phyloP scores from a whole-genome alignment of 2,329 filamentous ascomycete genomes.

The Xylogone sp. region DNA sequence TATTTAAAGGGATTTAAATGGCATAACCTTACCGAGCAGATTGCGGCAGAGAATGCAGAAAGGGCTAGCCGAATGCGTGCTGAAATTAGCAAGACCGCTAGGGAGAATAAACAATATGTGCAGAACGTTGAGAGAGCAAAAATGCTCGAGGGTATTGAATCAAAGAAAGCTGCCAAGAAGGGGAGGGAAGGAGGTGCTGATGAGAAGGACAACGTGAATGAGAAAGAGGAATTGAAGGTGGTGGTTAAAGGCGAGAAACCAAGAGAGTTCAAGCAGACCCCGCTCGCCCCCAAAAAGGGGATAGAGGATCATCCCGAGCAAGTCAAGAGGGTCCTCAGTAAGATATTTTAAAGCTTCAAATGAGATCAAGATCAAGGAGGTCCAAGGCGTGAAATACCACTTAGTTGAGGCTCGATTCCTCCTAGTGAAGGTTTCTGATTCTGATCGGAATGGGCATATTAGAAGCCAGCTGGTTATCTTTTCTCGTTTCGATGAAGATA shows the following conservation, averaged over 20 bases:
- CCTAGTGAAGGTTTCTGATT: no score
- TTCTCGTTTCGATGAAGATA: no score
- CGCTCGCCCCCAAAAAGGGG: conserved; percentile 47
- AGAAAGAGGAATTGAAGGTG: conserved; percentile 17
- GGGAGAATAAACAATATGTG: conserved; percentile 79
- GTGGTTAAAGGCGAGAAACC: conserved; percentile 27
- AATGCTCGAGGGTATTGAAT: conserved; percentile 71
- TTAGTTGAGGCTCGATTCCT: no score
- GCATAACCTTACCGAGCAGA: conserved; percentile 70
- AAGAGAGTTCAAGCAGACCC: conserved; percentile 64
- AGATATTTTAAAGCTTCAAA: conserved; percentile 51
- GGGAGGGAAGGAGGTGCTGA: conserved; percentile 28
- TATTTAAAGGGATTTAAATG: conserved; percentile 86
- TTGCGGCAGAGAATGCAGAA: conserved; percentile 78
- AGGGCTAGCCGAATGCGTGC: conserved; percentile 70
- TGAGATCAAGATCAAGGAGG: background rate
- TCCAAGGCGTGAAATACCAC: no score
- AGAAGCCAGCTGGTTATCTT: no score
- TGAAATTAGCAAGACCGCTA: conserved; percentile 70
- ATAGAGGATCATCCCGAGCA: conserved; percentile 47
- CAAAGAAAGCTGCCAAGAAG: conserved; percentile 48
- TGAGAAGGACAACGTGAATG: conserved; percentile 15
- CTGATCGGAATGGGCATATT: no score
- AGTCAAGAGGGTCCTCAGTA: conserved; percentile 58
- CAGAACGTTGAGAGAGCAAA: conserved; percentile 76